Conservation (phyloP, 345 rosid genomes). For the Microthlaspi erraticum region DNA sequence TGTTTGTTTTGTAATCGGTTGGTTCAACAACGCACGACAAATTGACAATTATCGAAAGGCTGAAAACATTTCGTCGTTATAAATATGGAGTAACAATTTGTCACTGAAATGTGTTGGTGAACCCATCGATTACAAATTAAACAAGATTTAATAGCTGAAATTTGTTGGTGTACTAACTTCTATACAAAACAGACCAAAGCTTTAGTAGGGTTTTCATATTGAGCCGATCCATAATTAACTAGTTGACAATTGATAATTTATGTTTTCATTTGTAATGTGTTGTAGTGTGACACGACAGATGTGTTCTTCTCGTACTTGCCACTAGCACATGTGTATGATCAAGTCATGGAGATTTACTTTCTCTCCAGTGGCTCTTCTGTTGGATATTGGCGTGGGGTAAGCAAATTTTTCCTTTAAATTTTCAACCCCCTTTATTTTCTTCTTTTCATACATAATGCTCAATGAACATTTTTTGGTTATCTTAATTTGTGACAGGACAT, state of each 20-base stretch:
- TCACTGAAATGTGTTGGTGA: neutral
- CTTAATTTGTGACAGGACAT: slow-evolving; percentile 58
- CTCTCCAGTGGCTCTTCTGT: slow-evolving; percentile 75
- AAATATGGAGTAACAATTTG: neutral
- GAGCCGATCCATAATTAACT: neutral
- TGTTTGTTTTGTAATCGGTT: neutral
- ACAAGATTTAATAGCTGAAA: too few species aligned
- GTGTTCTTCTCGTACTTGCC: slow-evolving; percentile 93
- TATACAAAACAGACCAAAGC: neutral
- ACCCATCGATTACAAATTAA: neutral
- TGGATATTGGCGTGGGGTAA: slow-evolving; percentile 94
- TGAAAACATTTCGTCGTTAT: neutral
- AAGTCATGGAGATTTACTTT: slow-evolving; percentile 79
- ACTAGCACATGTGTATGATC: slow-evolving; percentile 91
- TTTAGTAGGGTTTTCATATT: neutral
- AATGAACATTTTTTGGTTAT: too few species aligned
- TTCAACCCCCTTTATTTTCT: slow-evolving; percentile 1
- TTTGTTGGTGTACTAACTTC: too few species aligned
- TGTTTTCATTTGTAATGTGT: neutral
- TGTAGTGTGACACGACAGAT: slow-evolving; percentile 76
- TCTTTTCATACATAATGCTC: neutral
- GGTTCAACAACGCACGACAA: neutral
- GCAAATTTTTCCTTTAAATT: neutral
- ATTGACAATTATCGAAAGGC: neutral
- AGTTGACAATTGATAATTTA: neutral